These are phyloP conservation scores for Kodamaea neixiangensis DNA, from an alignment of 805 yeast species.

Conservation along the genomic window DNA sequence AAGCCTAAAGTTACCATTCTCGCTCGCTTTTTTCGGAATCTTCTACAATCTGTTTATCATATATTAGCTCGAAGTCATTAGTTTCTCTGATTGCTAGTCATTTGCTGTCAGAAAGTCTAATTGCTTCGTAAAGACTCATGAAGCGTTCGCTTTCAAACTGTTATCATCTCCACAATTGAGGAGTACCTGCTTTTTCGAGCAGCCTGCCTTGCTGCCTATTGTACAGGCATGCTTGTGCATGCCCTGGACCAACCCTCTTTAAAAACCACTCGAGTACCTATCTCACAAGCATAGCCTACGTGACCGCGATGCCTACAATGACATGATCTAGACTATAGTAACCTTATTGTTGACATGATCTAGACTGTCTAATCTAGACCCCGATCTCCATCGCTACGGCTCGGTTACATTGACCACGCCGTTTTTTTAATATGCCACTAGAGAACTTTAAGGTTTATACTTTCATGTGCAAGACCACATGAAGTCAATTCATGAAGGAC, in stretches of 20 bases:
- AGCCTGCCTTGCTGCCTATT: neutral
- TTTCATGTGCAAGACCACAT: neutral
- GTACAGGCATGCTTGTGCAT: neutral
- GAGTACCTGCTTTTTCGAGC: neutral
- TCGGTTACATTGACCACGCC: neutral
- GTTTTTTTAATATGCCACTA: neutral
- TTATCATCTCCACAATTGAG: neutral
- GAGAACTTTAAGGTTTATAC: neutral
- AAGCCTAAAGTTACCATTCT: neutral
- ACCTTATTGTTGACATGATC: neutral
- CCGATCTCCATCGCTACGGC: neutral
- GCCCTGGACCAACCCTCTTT: neutral
- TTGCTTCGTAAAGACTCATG: neutral
- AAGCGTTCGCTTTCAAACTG: neutral
- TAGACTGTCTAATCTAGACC: neutral
- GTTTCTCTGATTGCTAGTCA: neutral
- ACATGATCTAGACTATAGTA: neutral
- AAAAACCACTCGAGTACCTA: neutral
- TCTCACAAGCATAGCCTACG: neutral
- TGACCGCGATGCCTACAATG: neutral
- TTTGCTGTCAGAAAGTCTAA: neutral
- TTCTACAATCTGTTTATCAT: neutral
- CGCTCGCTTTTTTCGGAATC: neutral
- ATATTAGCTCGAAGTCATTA: neutral
- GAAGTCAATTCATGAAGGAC: neutral